Evolutionary conservation across 1,139 yeast species (phyloP).

Genomic region (Debaryomyces coudertii): DNA sequence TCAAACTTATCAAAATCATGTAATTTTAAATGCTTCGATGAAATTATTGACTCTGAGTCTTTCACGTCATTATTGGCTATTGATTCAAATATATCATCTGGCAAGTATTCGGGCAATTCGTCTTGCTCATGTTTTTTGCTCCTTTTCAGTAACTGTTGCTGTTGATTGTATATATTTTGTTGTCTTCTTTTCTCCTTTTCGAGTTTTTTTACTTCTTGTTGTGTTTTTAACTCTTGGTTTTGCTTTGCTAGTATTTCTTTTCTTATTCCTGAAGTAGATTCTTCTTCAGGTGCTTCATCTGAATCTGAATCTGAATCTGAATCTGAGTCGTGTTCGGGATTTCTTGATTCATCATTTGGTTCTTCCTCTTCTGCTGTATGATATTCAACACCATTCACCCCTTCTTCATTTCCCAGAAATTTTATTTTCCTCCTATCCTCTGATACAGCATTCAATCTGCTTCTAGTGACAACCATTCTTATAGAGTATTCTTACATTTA

Average conservation of each 20-base stretch:
- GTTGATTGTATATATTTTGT: slow-evolving; percentile 49
- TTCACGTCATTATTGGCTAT: slow-evolving; percentile 17
- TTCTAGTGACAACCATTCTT: slow-evolving; percentile 32
- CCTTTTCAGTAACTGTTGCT: slow-evolving; percentile 48
- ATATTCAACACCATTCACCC: slow-evolving; percentile 18
- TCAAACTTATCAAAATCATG: slow-evolving; percentile 38
- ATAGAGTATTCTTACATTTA: neutral
- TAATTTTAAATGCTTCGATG: slow-evolving; percentile 39
- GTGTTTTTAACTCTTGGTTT: slow-evolving; percentile 34
- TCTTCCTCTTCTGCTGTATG: slow-evolving; percentile 23
- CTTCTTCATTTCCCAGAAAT: slow-evolving; percentile 29
- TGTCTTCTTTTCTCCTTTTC: slow-evolving; percentile 55
- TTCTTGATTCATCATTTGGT: slow-evolving; percentile 16
- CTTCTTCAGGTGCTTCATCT: slow-evolving; percentile 57
- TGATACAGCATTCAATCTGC: slow-evolving; percentile 18
- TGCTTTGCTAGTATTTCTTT: slow-evolving; percentile 37
- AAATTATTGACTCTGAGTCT: slow-evolving; percentile 15
- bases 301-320: slow-evolving; percentile 30
- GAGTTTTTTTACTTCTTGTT: slow-evolving; percentile 36
- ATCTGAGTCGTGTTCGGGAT: slow-evolving; percentile 19
- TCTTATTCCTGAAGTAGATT: slow-evolving; percentile 35
- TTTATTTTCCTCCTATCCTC: slow-evolving; percentile 22
- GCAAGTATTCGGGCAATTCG: slow-evolving; percentile 53
- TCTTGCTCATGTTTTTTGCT: slow-evolving; percentile 23
- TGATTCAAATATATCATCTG: slow-evolving; percentile 49